phyloP scores from a whole-genome alignment of 306 rosid genomes.

The Corylus avellana region DNA sequence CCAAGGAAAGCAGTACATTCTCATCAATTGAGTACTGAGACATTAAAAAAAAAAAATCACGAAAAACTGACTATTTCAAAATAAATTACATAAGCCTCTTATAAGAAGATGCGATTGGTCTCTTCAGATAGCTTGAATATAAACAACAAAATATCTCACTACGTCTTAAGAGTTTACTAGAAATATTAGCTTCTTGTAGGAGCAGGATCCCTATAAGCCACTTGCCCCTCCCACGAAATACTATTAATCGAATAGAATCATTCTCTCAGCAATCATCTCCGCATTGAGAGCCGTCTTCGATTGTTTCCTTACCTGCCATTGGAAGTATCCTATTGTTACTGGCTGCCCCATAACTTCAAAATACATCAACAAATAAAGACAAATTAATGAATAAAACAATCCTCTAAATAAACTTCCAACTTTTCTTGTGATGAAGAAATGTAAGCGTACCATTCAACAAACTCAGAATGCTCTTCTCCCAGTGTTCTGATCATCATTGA shows the following conservation, averaged over 20 bases:
- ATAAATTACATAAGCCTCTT: not conserved
- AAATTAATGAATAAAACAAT: not conserved
- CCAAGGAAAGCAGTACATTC: not conserved
- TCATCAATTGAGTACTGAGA: not conserved
- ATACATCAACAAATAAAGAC: not conserved
- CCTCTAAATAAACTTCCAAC: not conserved
- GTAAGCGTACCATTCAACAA: constrained; percentile 6
- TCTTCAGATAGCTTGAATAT: not conserved
- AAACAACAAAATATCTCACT: not conserved
- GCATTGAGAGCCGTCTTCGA: not conserved
- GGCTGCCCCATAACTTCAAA: not conserved
- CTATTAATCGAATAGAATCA: constrained; percentile 3
- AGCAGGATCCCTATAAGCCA: not conserved
- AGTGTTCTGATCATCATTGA: constrained; percentile 10
- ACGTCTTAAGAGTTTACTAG: not conserved
- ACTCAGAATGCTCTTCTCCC: constrained; percentile 35
- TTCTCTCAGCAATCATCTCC: not conserved
- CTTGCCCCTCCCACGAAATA: not conserved
- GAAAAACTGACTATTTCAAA: not conserved
- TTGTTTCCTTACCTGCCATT: constrained; percentile 1
- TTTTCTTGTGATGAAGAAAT: constrained; percentile 6
- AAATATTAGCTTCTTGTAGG: not conserved
- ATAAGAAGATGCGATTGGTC: not conserved
- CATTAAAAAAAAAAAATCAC: not conserved
- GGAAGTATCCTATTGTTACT: not conserved